These are phyloP conservation scores for Trichoderma afroharzianum DNA, from an alignment of 2,329 filamentous ascomycete species.

Conservation along the genomic window DNA sequence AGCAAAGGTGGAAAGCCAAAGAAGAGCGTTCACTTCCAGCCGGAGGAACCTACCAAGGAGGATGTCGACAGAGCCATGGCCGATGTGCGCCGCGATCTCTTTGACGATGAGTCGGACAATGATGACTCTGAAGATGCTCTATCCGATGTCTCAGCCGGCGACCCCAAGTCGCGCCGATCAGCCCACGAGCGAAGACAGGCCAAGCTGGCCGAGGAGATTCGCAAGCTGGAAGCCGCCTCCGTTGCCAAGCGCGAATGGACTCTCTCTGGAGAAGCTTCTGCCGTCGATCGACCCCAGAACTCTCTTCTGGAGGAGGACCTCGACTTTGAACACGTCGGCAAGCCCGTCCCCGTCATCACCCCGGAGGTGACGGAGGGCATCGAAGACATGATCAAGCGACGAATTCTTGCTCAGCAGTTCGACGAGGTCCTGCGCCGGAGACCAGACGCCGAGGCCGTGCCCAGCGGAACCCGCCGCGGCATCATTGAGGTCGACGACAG, in stretches of 20 bases:
- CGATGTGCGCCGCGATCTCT: conserved; percentile 83
- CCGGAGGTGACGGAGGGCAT: conserved; percentile 87
- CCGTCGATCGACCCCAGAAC: conserved; percentile 78
- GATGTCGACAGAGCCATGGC: conserved; percentile 82
- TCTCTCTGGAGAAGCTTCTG: conserved; percentile 80
- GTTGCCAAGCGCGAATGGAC: conserved; percentile 91
- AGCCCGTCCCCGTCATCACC: conserved; percentile 91
- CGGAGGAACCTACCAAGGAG: conserved; percentile 51
- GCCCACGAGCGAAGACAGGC: conserved; percentile 84
- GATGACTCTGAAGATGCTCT: conserved; percentile 63
- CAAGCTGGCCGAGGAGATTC: conserved; percentile 84
- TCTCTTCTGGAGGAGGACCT: conserved; percentile 92
- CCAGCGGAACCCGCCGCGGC: conserved; percentile 61
- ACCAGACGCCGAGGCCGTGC: conserved; percentile 66
- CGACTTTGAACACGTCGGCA: conserved; percentile 92
- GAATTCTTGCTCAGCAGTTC: conserved; percentile 85
- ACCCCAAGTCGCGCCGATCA: conserved; percentile 71
- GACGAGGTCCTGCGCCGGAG: conserved; percentile 84
- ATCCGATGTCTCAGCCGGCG: conserved; percentile 63
- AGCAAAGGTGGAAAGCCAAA: conserved; percentile 46
- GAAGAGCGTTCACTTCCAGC: conserved; percentile 37
- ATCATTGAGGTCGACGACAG: conserved; percentile 79
- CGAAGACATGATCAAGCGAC: conserved; percentile 88
- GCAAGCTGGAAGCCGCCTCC: conserved; percentile 81
- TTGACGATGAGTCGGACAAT: conserved; percentile 69